Conservation (phyloP, 2,329 filamentous ascomycete genomes). For the Alternaria novae-zelandiae region DNA sequence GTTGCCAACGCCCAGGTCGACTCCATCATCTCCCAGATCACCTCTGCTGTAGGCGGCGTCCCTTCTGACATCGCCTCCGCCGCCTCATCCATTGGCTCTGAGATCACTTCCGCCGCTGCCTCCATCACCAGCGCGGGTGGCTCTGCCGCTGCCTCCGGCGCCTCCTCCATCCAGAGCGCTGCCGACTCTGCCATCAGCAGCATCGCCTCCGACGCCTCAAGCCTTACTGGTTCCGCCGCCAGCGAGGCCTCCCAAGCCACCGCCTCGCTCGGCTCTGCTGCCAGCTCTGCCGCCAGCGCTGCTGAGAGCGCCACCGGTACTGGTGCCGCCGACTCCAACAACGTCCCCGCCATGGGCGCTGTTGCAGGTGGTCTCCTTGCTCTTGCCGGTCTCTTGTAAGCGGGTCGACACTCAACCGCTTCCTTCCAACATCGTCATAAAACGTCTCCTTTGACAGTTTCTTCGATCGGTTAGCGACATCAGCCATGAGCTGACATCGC, state of each 20-base stretch:
- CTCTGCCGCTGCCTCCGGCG: slow-evolving; percentile 12
- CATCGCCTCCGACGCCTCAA: background rate
- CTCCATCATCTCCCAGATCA: slow-evolving; percentile 25
- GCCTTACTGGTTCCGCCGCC: background rate
- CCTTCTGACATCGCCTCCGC: slow-evolving; percentile 17
- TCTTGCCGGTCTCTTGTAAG: slow-evolving; percentile 44
- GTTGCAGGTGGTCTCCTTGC: slow-evolving; percentile 40
- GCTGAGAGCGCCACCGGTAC: slow-evolving; percentile 16
- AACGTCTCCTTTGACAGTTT: slow-evolving; percentile 11
- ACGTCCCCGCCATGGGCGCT: slow-evolving; percentile 40
- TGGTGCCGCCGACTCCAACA: slow-evolving; percentile 30
- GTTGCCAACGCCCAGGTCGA: slow-evolving; percentile 38
- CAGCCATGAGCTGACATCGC: slow-evolving; percentile 14
- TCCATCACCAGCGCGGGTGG: slow-evolving; percentile 13
- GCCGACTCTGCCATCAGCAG: slow-evolving; percentile 23
- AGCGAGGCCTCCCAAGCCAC: no score
- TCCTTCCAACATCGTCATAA: background rate
- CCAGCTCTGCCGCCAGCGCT: slow-evolving; percentile 13
- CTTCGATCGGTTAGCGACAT: slow-evolving; percentile 5
- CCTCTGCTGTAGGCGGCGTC: slow-evolving; percentile 19
- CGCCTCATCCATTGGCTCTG: slow-evolving; percentile 17
- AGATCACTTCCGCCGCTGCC: slow-evolving; percentile 12
- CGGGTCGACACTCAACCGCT: background rate
- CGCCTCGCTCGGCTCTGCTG: slow-evolving; percentile 1
- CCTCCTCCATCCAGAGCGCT: slow-evolving; percentile 20